Conservation (phyloP, 176 grass and related monocot species). For the Oryza nivara region DNA sequence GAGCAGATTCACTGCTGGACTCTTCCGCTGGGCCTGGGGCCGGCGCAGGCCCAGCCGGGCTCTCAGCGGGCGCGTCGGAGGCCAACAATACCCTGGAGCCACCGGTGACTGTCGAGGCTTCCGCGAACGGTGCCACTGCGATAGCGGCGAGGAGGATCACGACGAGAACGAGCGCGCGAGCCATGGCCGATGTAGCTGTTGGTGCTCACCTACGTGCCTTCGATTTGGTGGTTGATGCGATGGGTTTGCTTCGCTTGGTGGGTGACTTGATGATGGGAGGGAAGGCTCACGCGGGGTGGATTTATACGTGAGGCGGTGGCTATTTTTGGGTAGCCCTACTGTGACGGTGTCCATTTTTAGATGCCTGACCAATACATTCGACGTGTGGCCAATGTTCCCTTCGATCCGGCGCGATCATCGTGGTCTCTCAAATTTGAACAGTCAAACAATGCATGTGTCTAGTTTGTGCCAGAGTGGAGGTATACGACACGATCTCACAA, state of each 20-base stretch:
- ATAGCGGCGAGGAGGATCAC: slow-evolving; percentile 31
- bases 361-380: background rate
- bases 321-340: background rate
- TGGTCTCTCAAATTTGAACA: no score
- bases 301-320: background rate
- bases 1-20: background rate
- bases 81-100: background rate
- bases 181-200: background rate
- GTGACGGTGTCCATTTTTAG: background rate
- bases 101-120: background rate
- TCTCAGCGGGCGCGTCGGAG: background rate
- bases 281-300: background rate
- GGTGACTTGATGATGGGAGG: background rate
- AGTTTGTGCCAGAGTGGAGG: no score
- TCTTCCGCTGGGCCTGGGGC: background rate
- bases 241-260: background rate
- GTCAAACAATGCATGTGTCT: no score
- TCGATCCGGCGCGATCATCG: background rate
- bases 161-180: slow-evolving; percentile 23
- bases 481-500: no score
- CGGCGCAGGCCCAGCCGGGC: background rate
- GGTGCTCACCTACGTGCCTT: background rate
- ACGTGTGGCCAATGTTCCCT: background rate
- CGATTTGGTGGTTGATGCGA: background rate
- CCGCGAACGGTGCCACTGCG: slow-evolving; percentile 3